Evolutionary conservation across 306 rosid genomes (phyloP), one percentile per base, ranked within the genome.

Genomic region (Fragaria nilgerrensis): DNA sequence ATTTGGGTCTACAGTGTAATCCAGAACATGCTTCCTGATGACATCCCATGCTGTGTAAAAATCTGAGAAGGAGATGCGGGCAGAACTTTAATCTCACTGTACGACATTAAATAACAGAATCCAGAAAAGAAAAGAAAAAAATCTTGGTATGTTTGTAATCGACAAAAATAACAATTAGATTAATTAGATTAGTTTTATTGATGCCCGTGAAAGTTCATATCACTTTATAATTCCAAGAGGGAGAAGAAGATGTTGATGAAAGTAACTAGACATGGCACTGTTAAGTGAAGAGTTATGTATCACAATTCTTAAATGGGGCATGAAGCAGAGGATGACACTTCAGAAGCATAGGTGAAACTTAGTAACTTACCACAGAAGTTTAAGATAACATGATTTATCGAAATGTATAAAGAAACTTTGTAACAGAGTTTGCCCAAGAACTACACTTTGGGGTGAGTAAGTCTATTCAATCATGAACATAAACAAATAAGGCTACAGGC

Each of bases 41-140:
- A 92, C 96, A 80, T 85, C 92, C 98, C 97, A 95, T 64, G 98
- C 97, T 47, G 98, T 95, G 85, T 92, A 95, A 88, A 95, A 95
- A 85, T 95, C 97, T 95, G 90, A 69, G 79, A 63, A 77, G 55
- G 79, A 49, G 22, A 73, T 53, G 71, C 58, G 32, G 62, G 76
- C 22, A 53, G 36, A 73, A 76, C 73, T 72, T 75, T 55, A 73
- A 52, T 29, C 68, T 74, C 69, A 89, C 44, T 80, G 82, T 49
- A 70, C 67, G 3, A 58, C 34, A 58, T 20, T 55, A 55, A 55
- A 55, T 55, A 55, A 75, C 34, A 59, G 49, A 34, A 32, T 20
- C 5, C 19, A 74, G 68, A 41, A 41, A 41, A 37, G 5, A 36
- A 36, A 37, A 37, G 47, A 25, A 41, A 71, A 44, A 8, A 29